Evolutionary conservation across 192 early-diverging fungal genomes (phyloP), one percentile per base, ranked within the genome.

Genomic region (Rhizophagus prolifer): DNA sequence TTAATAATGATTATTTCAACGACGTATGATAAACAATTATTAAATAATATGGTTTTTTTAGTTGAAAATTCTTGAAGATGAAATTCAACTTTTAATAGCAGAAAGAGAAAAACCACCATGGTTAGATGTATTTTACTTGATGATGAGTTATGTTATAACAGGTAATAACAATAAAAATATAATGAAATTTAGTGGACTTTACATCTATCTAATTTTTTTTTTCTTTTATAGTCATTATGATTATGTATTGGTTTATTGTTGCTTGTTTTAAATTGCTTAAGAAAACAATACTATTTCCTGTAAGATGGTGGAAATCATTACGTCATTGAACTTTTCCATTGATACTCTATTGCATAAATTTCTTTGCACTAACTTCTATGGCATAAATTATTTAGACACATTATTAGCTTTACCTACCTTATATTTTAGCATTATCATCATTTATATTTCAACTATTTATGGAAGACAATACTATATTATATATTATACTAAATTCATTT

Each of bases 61-160:
- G 74, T 36, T 76, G n/a, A 65, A 76, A 58, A 34, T 66, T n/a
- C 60, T 76, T 25, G 74, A 76, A 38, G 74, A 76, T 67, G 63
- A 76, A 58, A 76, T 76, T 58, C 74, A 76, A 3, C 13, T 76
- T 12, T 67, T 76, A 50, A 50, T 30, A 28, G 12, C 58, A 25
- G 54, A 72, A 72, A 54, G 12, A 25, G 72, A 25, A 50, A 66
- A 76, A 23, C 50, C 64, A 13, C 31, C 54, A 30, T 76, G 36
- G 44, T 30, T 47, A 23, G 74, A 76, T 23, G 47, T 54, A 46
- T 76, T 76, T 46, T 76, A 76, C 30, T 54, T 50, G 7, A 66
- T 76, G 64, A 50, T 76, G 60, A 67, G 63, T n/a, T 76, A 76
- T 62, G 74, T 76, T 1, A 30, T 76, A 54, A 38, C 74, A n/a